Percentiles rank a stretch among this genome's conserved stretches.
phyloP scores from a whole-genome alignment of 768 basidiomycete genomes.

The Tylopilus sp. region DNA sequence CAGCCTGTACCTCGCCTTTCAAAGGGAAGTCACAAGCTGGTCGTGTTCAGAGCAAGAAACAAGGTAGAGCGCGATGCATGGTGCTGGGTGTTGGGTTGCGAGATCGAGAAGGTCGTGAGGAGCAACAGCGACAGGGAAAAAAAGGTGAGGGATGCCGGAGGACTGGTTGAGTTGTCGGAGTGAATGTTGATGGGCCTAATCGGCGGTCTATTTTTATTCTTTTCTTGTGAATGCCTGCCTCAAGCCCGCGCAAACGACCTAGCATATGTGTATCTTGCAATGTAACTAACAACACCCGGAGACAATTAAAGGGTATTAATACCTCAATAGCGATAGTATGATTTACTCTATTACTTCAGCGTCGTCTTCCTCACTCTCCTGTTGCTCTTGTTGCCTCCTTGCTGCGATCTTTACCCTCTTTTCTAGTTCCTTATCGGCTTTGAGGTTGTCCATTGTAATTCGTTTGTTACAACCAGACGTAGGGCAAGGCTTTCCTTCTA shows the following conservation, averaged over 20 bases:
- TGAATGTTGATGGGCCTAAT: constrained; percentile 5
- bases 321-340: neutral
- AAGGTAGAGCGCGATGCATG: constrained; percentile 89
- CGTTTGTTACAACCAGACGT: constrained; percentile 66
- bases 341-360: constrained; percentile 57
- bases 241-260: neutral
- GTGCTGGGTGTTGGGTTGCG: constrained; percentile 91
- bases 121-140: constrained; percentile 61
- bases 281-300: too few species aligned
- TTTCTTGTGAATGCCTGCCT: too few species aligned
- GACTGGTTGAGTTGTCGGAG: constrained; percentile 37
- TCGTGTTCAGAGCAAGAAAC: constrained; percentile 72
- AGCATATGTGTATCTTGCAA: neutral
- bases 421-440: constrained; percentile 54
- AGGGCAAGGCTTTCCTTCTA: constrained; percentile 52
- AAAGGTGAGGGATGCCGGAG: constrained; percentile 61
- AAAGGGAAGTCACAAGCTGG: constrained; percentile 51
- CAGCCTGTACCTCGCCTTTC: constrained; percentile 47
- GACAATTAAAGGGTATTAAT: too few species aligned
- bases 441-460: constrained; percentile 50
- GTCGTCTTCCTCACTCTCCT: constrained; percentile 32
- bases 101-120: constrained; percentile 80
- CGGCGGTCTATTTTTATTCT: too few species aligned
- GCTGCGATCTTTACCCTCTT: constrained; percentile 58
- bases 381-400: constrained; percentile 47